These are phyloP conservation scores for Taxawa tesnikishii DNA, from an alignment of 2,329 filamentous ascomycete genomes.

Conservation along the genomic window DNA sequence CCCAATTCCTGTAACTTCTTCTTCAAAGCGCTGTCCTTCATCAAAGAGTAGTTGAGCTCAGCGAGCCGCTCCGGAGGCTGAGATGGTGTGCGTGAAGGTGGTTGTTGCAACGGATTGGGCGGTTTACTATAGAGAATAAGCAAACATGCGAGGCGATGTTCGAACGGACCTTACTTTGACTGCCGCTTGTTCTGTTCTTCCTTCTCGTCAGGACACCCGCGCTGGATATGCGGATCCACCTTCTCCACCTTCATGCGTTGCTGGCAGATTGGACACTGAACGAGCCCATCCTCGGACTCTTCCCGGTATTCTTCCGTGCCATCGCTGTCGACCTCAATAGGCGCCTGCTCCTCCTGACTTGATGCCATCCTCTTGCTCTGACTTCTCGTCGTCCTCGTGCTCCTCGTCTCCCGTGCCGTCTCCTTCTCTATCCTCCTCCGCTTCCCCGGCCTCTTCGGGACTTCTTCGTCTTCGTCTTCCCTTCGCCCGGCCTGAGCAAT, in stretches of 20 bases:
- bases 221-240: constrained; percentile 66
- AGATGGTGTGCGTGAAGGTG: not conserved
- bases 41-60: constrained; percentile 70
- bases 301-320: constrained; percentile 25
- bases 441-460: constrained; percentile 29
- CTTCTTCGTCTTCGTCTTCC: constrained; percentile 6
- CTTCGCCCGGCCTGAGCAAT: constrained; percentile 45
- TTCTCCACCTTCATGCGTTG: constrained; percentile 65
- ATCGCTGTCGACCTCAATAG: constrained; percentile 25
- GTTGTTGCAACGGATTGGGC: constrained; percentile 4
- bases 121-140: constrained; percentile 3
- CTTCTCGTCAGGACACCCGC: constrained; percentile 25
- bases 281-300: constrained; percentile 56
- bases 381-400: constrained; percentile 21
- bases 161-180: constrained; percentile 6
- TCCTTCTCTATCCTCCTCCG: constrained; percentile 24
- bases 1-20: constrained; percentile 76
- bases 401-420: constrained; percentile 15
- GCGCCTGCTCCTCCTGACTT: constrained; percentile 15
- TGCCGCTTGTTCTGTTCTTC: constrained; percentile 13
- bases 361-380: constrained; percentile 20
- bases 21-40: constrained; percentile 66
- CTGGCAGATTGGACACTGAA: constrained; percentile 75
- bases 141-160: not conserved
- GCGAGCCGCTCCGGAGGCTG: constrained; percentile 52